Base-by-base conservation (phyloP, 2,329 filamentous ascomycete species). In the Septoria linicola region DNA sequence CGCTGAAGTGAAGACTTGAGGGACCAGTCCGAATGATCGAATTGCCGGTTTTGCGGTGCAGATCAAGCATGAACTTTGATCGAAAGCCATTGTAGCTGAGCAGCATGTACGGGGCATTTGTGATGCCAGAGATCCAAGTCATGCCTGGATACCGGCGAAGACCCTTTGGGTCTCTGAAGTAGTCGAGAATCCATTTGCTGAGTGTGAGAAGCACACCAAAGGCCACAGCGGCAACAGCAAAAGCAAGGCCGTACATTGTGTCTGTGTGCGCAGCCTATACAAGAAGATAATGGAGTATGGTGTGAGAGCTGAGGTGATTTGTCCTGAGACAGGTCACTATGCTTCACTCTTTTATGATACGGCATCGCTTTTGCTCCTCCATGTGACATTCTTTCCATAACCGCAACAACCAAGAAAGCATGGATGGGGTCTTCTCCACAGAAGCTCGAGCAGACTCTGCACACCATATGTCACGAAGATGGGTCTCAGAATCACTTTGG, bases 91-190 rank as follows among this genome's bases (percentile, higher is more conserved):
- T 59, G 10, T 69, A 66, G 3, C 75, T 69, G 30, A 74, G 61
- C 6, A 71, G 56, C 63, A 75, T 72, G 61, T 73, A 77, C 0
- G 72, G 67, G 0, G 77, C 54, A 41, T 73, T 70, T 4, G 72
- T 73, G 27, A 78, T 68, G 10, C 74, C 75, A 0, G 75, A 72
- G 11, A 77, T 66, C 3, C 65, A 55, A 14, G 66, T 67, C 47
- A 78, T 63, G 53, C 71, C 73, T 5, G 74, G 74, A 41, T 75
- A 79, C 59, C 69, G 72, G 6, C 77, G 71, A 2, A 80, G 68
- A 6, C 74, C 73, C 68, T 76, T 76, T 0, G 67, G 60, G 51
- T 77, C 75, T 14, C 63, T 62, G 54, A 75, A 68, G 58, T 77
- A 77, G 8, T 65, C 54, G 41, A 59, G 21, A 8, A 48, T 58